These are phyloP conservation scores for Peterozyma toletana DNA, from an alignment of 805 yeast species.

Conservation along the genomic window DNA sequence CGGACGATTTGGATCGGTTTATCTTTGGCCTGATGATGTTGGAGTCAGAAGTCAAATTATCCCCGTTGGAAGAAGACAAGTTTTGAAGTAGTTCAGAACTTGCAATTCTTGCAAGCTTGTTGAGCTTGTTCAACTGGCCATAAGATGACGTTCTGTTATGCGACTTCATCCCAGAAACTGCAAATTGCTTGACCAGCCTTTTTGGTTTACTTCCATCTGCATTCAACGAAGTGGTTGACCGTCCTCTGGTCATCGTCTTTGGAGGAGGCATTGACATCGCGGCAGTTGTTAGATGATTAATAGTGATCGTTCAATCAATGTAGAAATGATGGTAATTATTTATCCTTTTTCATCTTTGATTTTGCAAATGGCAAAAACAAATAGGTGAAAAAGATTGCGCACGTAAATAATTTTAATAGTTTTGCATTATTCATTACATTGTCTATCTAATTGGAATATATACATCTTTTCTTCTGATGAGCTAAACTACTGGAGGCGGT, in stretches of 20 bases:
- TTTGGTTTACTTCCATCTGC: constrained; percentile 17
- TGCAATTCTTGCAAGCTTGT: constrained; percentile 22
- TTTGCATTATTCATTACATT: neutral
- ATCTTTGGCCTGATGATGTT: constrained; percentile 16
- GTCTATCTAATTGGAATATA: neutral
- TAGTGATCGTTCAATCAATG: too few species aligned
- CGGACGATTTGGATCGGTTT: constrained; percentile 25
- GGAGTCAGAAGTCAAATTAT: neutral
- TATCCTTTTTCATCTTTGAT: too few species aligned
- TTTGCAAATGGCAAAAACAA: too few species aligned
- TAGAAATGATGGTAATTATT: too few species aligned
- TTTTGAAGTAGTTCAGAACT: constrained; percentile 21
- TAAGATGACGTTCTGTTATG: constrained; percentile 24
- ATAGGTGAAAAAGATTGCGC: too few species aligned
- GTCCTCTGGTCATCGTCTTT: constrained; percentile 12
- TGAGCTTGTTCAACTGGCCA: constrained; percentile 20
- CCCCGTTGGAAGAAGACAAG: constrained; percentile 10
- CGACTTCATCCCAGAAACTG: constrained; percentile 22
- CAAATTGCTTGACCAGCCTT: constrained; percentile 21
- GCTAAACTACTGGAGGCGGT: constrained; percentile 27
- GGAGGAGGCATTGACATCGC: constrained; percentile 9
- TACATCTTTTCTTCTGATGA: neutral
- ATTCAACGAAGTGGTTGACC: constrained; percentile 18
- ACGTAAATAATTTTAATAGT: neutral
- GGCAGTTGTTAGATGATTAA: neutral